Conservation (phyloP, 1,284 basidiomycete species). For the Irpex sp. region DNA sequence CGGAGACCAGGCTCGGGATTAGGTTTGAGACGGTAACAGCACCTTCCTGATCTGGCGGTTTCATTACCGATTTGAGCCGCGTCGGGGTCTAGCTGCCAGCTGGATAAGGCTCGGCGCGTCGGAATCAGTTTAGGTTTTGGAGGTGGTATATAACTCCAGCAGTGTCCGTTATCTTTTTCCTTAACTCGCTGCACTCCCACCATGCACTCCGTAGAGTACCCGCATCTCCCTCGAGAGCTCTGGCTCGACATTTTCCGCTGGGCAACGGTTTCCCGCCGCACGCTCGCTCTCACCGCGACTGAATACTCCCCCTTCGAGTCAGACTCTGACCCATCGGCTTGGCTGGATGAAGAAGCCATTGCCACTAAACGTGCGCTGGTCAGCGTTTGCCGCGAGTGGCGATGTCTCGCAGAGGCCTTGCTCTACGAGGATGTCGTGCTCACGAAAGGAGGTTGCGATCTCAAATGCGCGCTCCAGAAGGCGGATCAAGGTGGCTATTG, state of each 20-base stretch:
- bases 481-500: conserved; percentile 28
- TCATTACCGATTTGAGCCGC: neutral
- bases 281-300: conserved; percentile 17
- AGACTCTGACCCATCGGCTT: neutral
- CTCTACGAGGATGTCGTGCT: conserved; percentile 56
- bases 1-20: neutral
- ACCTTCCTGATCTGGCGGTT: neutral
- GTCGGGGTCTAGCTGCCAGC: neutral
- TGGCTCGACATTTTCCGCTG: conserved; percentile 30
- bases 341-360: conserved; percentile 17
- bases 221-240: conserved; percentile 24
- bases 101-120: neutral
- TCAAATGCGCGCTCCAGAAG: conserved; percentile 28
- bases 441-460: conserved; percentile 21
- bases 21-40: neutral
- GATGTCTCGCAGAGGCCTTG: conserved; percentile 36
- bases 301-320: conserved; percentile 26
- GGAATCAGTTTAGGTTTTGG: neutral
- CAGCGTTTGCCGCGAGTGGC: conserved; percentile 57
- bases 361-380: conserved; percentile 39
- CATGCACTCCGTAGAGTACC: conserved; percentile 2
- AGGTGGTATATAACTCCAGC: neutral
- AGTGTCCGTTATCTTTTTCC: neutral
- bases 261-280: conserved; percentile 22
- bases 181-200: neutral